A percentile compares a stretch with the other conserved stretches of the same genome.
Evolutionary conservation across 139 green algal species (phyloP).

Genomic region (Microglena sp.): DNA sequence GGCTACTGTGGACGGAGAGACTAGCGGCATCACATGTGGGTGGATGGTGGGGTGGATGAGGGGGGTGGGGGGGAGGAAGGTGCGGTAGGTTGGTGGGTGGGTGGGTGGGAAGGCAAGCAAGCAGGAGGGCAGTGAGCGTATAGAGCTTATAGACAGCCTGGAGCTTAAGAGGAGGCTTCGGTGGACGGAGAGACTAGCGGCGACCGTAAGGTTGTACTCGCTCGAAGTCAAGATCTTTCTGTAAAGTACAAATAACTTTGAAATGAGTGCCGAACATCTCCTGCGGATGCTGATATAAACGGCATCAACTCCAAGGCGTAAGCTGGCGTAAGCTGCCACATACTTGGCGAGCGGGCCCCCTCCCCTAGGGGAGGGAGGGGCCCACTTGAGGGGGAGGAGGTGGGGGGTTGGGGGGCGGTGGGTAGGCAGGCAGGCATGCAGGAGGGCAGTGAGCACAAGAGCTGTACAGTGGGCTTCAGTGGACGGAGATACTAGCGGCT

Average conservation of each 20-base stretch:
- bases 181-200: constrained; percentile 61
- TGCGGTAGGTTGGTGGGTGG: too few species aligned
- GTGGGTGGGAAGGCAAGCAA: too few species aligned
- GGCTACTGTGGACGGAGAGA: constrained; percentile 62
- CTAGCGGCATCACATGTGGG: constrained; percentile 54
- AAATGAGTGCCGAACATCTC: too few species aligned
- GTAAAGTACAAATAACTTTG: too few species aligned
- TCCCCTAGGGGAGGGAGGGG: not conserved
- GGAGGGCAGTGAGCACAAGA: not conserved
- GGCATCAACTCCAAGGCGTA: too few species aligned
- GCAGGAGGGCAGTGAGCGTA: not conserved
- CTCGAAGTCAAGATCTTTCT: too few species aligned
- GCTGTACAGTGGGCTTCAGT: constrained; percentile 35
- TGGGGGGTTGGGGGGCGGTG: not conserved
- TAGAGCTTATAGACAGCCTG: not conserved
- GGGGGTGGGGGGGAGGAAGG: not conserved
- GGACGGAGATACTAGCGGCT: constrained; percentile 57
- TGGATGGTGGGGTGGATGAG: not conserved
- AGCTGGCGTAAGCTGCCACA: too few species aligned
- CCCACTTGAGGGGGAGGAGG: not conserved
- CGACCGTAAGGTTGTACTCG: constrained; percentile 51
- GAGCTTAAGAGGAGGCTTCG: constrained; percentile 24
- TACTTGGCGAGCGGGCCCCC: too few species aligned
- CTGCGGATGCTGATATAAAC: too few species aligned
- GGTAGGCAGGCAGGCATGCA: constrained; percentile 1